These are phyloP conservation scores for Tulasnella sp. DNA, from an alignment of 768 basidiomycete genomes.

Conservation along the genomic window DNA sequence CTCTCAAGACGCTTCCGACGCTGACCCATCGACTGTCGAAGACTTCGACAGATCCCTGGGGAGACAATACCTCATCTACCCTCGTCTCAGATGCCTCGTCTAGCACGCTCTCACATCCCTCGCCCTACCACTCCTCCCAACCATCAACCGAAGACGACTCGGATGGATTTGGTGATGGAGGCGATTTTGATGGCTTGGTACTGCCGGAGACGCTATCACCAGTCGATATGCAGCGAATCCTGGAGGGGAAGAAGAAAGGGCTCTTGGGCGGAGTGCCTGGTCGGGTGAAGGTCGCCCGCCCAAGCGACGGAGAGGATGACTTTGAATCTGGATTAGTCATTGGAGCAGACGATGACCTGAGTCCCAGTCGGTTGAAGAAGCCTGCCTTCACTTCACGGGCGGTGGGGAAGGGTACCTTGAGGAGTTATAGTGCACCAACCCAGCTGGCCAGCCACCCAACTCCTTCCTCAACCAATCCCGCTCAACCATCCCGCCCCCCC, in stretches of 20 bases:
- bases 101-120: conserved; percentile 53
- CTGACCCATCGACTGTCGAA: conserved; percentile 71
- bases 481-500: no score
- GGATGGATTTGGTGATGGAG: conserved; percentile 41
- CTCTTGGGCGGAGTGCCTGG: conserved; percentile 40
- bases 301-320: conserved; percentile 50
- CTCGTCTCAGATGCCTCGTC: conserved; percentile 77
- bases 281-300: conserved; percentile 39
- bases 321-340: conserved; percentile 79
- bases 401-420: conserved; percentile 6
- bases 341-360: conserved; percentile 72
- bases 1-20: conserved; percentile 58
- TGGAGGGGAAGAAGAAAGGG: conserved; percentile 43
- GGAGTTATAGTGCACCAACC: conserved; percentile 37
- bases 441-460: conserved; percentile 27
- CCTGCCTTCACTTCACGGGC: background rate
- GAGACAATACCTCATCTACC: conserved; percentile 66
- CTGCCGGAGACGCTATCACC: conserved; percentile 61
- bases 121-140: conserved; percentile 42
- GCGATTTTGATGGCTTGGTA: conserved; percentile 69
- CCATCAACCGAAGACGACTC: conserved; percentile 62
- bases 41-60: conserved; percentile 69
- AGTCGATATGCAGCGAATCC: conserved; percentile 38
- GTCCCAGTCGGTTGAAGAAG: conserved; percentile 51
- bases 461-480: conserved; percentile 20